Conservation (phyloP, 2,329 filamentous ascomycete species). For the Polytolypa hystricis region DNA sequence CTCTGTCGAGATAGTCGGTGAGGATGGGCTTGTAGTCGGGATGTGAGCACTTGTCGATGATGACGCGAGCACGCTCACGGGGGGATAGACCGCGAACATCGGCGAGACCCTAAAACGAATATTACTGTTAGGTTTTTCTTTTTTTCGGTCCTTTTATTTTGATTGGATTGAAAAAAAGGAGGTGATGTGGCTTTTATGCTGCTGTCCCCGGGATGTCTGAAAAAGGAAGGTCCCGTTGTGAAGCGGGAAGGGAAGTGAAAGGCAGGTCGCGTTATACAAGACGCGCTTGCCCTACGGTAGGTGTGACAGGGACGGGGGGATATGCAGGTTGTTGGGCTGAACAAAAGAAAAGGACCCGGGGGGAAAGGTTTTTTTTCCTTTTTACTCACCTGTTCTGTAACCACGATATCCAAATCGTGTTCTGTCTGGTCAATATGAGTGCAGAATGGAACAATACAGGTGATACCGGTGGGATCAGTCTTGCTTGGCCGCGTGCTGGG, state of each 20-base stretch:
- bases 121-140: no score
- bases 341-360: no score
- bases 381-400: constrained; percentile 48
- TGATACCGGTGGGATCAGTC: constrained; percentile 69
- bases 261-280: no score
- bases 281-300: no score
- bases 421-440: constrained; percentile 89
- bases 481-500: constrained; percentile 70
- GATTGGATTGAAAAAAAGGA: background rate
- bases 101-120: constrained; percentile 59
- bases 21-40: constrained; percentile 76
- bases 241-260: no score
- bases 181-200: no score
- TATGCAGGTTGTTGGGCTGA: no score
- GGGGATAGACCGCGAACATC: constrained; percentile 75
- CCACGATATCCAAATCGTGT: constrained; percentile 81
- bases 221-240: no score
- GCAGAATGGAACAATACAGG: constrained; percentile 87
- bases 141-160: background rate
- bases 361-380: background rate
- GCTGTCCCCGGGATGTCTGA: no score
- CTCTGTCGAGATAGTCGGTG: constrained; percentile 70
- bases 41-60: constrained; percentile 79
- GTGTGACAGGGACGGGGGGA: no score
- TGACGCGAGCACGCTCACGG: constrained; percentile 67